A percentile compares a stretch with the other conserved stretches of the same genome.
phyloP scores from a whole-genome alignment of 1,284 basidiomycete genomes.

The Laetiporus sulphureus region DNA sequence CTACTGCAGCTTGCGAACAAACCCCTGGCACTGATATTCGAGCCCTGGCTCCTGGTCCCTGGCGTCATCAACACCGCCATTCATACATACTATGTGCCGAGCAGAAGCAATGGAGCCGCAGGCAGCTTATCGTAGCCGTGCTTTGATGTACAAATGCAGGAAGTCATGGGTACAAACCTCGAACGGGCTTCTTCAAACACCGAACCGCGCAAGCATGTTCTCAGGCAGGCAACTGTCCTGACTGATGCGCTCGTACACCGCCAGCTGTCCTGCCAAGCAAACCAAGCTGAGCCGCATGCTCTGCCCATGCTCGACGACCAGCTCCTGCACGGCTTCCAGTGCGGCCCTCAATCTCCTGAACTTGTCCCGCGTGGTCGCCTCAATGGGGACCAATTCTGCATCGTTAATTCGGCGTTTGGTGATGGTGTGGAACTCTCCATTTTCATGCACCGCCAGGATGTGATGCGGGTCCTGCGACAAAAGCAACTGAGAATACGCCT shows the following conservation, averaged over 20 bases:
- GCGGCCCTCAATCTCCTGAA: conserved; percentile 34
- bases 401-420: conserved; percentile 32
- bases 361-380: conserved; percentile 23
- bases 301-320: conserved; percentile 37
- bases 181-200: no score
- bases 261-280: conserved; percentile 33
- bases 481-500: conserved; percentile 44
- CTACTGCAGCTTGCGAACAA: no score
- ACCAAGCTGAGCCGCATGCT: conserved; percentile 39
- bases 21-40: no score
- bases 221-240: conserved; percentile 36
- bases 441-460: conserved; percentile 40
- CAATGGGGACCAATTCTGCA: conserved; percentile 24
- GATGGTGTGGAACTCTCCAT: conserved; percentile 35
- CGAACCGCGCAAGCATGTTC: conserved; percentile 32
- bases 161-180: no score
- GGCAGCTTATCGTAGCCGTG: no score
- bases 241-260: conserved; percentile 34
- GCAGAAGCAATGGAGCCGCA: no score
- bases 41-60: no score
- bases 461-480: conserved; percentile 47
- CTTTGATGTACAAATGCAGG: no score
- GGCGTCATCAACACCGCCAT: no score
- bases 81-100: no score
- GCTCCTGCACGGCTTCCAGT: conserved; percentile 32